Base-by-base conservation (phyloP, 768 basidiomycete genomes). In the Termitomyces sp. region DNA sequence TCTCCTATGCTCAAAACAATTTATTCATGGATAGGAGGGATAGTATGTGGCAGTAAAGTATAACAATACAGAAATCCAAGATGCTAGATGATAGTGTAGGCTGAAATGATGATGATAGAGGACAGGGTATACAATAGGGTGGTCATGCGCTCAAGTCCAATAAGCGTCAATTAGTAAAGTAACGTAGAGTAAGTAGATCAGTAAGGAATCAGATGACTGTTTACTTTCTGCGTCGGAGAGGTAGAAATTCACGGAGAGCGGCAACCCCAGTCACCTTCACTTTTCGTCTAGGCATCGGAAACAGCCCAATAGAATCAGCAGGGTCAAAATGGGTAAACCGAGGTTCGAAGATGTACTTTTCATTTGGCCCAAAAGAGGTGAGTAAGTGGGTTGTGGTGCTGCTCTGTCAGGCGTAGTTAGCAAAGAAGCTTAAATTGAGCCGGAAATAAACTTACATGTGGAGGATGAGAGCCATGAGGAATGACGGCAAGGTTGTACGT, bases 221-320 rank as follows among this genome's bases (percentile, higher is more conserved):
- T 22, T 41, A 26, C 42, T 62, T 62, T 34, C 47, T 60, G 22
- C 64, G 51, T 41, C 62, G 56, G 16, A 59, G 55, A n/a, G 68
- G 66, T 31, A 72, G 64, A 49, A 68, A 66, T 13, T 68, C 53
- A 33, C 67, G 65, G 44, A 71, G 65, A 7, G 67, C 62, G 41
- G 66, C 59, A 56, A 72, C 63, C 9, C 65, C 60, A 37, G 55
- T 59, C 15, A 63, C 56, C 37, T 66, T 65, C 45, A 51, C 62
- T 51, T 60, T 68, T 39, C 47, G 54, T 58, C 36, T 55, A 10
- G 45, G 68, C 33, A 68, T 63, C 3, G 71, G 70, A 62, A 70
- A 70, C 37, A 48, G 63, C 16, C 66, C 66, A n/a, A 72, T 66
- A 26, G 66, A 65, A 10, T 72, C 64, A 8, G 62, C 64, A 41